Conservation (phyloP, 2,329 filamentous ascomycete genomes). For the Epichloe sylvatica region DNA sequence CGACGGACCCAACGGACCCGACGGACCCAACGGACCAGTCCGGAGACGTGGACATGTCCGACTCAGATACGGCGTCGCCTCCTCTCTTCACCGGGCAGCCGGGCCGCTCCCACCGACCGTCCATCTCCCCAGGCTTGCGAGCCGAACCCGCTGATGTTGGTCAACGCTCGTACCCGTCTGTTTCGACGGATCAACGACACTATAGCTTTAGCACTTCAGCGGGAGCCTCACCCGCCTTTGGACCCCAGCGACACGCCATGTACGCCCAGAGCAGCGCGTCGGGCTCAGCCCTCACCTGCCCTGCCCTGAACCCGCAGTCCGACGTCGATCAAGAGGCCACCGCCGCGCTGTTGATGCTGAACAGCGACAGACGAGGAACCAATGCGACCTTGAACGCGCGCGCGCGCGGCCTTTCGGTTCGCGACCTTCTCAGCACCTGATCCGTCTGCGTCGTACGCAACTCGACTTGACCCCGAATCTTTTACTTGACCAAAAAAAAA, state of each 20-base stretch:
- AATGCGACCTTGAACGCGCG: conserved; percentile 18
- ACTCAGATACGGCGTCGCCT: conserved; percentile 36
- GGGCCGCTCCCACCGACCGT: conserved; percentile 27
- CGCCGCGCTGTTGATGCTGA: conserved; percentile 76
- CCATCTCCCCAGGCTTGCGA: conserved; percentile 37
- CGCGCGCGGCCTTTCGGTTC: conserved; percentile 38
- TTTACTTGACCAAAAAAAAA: neutral
- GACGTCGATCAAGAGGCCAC: conserved; percentile 66
- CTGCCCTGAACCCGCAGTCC: conserved; percentile 39
- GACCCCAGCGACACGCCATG: conserved; percentile 26
- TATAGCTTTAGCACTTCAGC: conserved; percentile 36
- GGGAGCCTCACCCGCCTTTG: conserved; percentile 44
- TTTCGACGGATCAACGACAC: conserved; percentile 35
- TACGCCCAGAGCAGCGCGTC: conserved; percentile 29
- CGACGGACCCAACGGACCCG: conserved; percentile 11
- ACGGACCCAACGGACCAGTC: conserved; percentile 5
- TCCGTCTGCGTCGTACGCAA: neutral
- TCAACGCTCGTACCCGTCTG: conserved; percentile 41
- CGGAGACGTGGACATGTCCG: conserved; percentile 48
- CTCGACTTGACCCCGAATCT: neutral
- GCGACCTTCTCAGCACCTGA: conserved; percentile 40
- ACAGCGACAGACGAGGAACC: conserved; percentile 53
- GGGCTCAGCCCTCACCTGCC: conserved; percentile 44
- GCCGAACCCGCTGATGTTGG: conserved; percentile 30
- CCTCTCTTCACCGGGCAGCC: conserved; percentile 22